phyloP scores from a whole-genome alignment of 495 filamentous ascomycete species.

The Aspergillus coremiiformis region DNA sequence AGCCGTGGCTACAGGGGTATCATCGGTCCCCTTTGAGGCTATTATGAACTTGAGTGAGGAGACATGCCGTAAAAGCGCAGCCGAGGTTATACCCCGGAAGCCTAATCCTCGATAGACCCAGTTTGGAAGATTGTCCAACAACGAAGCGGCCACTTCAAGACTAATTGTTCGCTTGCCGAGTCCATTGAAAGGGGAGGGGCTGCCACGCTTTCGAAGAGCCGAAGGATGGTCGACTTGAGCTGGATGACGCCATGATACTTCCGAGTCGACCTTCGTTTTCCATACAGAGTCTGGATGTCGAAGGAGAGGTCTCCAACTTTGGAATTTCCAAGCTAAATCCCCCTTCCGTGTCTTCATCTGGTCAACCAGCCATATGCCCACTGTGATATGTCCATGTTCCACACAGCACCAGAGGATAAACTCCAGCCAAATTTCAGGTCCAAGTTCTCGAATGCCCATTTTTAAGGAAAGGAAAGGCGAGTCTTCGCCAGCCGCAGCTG shows the following conservation, averaged over 20 bases:
- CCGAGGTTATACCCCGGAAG: constrained; percentile 17
- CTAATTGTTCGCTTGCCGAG: constrained; percentile 48
- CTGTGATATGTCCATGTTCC: constrained; percentile 50
- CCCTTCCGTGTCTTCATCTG: constrained; percentile 27
- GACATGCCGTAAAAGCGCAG: constrained; percentile 17
- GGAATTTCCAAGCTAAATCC: constrained; percentile 31
- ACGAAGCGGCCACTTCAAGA: constrained; percentile 47
- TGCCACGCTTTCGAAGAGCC: constrained; percentile 14
- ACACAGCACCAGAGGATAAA: constrained; percentile 61
- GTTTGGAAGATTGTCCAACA: constrained; percentile 47
- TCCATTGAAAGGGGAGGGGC: constrained; percentile 30
- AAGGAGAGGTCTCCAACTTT: constrained; percentile 34
- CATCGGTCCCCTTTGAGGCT: constrained; percentile 5
- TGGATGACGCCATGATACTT: constrained; percentile 31
- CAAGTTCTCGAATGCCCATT: constrained; percentile 44
- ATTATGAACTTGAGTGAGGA: constrained; percentile 24
- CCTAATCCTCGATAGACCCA: constrained; percentile 27
- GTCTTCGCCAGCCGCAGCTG: constrained; percentile 40
- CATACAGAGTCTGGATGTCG: constrained; percentile 20
- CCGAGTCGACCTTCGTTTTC: constrained; percentile 28
- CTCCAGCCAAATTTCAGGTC: constrained; percentile 58
- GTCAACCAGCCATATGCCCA: constrained; percentile 45
- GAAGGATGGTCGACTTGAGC: constrained; percentile 10
- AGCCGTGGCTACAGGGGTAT: constrained; percentile 20
- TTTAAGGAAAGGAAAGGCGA: constrained; percentile 46